Evolutionary conservation across 2,329 filamentous ascomycete species (phyloP), one percentile per base, ranked within the genome.

Genomic region (Pezicula neosporulosa): DNA sequence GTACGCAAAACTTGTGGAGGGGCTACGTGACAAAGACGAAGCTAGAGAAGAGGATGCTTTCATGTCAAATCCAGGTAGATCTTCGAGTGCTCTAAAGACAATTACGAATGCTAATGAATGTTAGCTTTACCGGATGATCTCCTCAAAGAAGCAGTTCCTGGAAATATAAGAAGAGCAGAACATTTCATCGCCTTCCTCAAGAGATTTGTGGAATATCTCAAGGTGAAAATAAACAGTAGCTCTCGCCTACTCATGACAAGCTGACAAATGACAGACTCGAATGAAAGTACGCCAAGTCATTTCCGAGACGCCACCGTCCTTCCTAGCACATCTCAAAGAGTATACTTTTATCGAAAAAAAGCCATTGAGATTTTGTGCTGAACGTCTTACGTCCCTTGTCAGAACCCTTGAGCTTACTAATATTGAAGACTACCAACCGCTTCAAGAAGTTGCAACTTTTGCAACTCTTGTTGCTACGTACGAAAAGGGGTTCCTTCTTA

Each of bases 221-320:
- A 91, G 74, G 81, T 78, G 60, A 37, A 16, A 43, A n/a, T 13
- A 38, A 35, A 21, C 19, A 37, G 37, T 10, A 18, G 36, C 39
- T 12, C 7, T 37, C 33, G 18, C 46, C 53, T 6, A 24, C 24
- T 24, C 27, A 50, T n/a, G 38, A 18, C 47, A 42, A 49, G 37
- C 51, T 60, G 52, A 59, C 43, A 39, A 24, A 15, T n/a, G 4
- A 18, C 62, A 92, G 78, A 97, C 93, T 2, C 84, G 95, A 52
- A 97, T 99, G 94, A 97, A 96, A 76, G 92, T 97, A 13, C 85
- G 94, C 4, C 91, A 97, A 66, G 93, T 96, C 58, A 97, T 97
- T 57, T 97, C 94, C 7, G 94, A 99, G 70, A 99, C 93, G 1
- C 94, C 94, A 0, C 87, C 89, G 2, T 97, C 93, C 0, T 99